These are phyloP conservation scores for Taphrina deformans DNA, from an alignment of 1,139 yeast species.

Conservation along the genomic window DNA sequence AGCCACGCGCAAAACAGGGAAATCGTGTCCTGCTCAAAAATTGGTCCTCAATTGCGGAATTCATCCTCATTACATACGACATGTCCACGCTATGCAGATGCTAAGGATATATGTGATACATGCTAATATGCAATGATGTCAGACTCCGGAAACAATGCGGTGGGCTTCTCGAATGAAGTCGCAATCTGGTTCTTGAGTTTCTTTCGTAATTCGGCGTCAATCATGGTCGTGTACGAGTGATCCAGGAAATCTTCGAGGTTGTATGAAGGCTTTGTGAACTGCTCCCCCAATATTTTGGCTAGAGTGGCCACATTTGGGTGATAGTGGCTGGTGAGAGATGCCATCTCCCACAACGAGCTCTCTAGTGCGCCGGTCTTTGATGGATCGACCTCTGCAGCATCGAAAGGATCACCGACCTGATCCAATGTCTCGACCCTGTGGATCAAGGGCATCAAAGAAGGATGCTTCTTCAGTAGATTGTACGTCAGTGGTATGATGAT, in stretches of 20 bases:
- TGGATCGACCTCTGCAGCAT: slow-evolving; percentile 67
- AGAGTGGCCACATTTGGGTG: slow-evolving; percentile 94
- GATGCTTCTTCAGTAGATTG: slow-evolving; percentile 84
- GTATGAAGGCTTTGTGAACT: slow-evolving; percentile 81
- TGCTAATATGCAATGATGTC: slow-evolving; percentile 5
- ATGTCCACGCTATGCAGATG: neutral
- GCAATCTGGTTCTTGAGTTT: slow-evolving; percentile 71
- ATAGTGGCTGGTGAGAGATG: slow-evolving; percentile 77
- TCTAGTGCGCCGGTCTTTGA: slow-evolving; percentile 73
- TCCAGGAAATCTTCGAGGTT: slow-evolving; percentile 92
- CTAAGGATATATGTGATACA: neutral
- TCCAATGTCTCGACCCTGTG: slow-evolving; percentile 56
- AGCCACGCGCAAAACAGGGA: neutral
- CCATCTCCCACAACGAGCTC: slow-evolving; percentile 90
- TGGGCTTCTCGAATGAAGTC: slow-evolving; percentile 59
- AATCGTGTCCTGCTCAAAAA: too few species aligned
- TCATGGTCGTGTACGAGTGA: slow-evolving; percentile 75
- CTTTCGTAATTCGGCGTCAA: slow-evolving; percentile 73
- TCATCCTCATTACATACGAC: too few species aligned
- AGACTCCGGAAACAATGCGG: slow-evolving; percentile 4
- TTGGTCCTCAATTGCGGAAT: too few species aligned
- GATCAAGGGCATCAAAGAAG: slow-evolving; percentile 86
- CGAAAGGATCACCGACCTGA: slow-evolving; percentile 61
- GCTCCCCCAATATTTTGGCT: slow-evolving; percentile 84
- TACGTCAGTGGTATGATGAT: slow-evolving; percentile 87